These are phyloP conservation scores for Ascochyta clinopodiicola DNA, from an alignment of 2,329 filamentous ascomycete genomes.

Conservation along the genomic window DNA sequence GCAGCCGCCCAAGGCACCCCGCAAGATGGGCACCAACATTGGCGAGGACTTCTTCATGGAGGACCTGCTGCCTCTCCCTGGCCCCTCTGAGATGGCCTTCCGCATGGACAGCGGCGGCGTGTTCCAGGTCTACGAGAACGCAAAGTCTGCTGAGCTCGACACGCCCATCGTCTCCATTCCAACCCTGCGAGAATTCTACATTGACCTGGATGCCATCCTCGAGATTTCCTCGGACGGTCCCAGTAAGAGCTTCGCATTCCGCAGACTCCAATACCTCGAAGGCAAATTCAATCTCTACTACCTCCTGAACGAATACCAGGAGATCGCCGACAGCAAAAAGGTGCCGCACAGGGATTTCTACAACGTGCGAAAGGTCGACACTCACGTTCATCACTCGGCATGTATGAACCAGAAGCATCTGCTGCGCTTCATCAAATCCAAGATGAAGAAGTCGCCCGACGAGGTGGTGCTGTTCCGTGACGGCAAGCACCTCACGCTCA, in stretches of 20 bases:
- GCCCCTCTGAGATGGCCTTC: constrained; percentile 73
- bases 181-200: constrained; percentile 92
- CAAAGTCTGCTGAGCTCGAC: constrained; percentile 65
- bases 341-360: constrained; percentile 99
- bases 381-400: constrained; percentile 97
- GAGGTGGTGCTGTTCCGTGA: constrained; percentile 93
- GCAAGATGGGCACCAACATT: constrained; percentile 88
- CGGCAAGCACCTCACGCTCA: constrained; percentile 86
- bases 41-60: constrained; percentile 90
- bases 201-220: constrained; percentile 87
- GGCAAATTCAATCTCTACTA: constrained; percentile 96
- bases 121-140: constrained; percentile 86
- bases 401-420: constrained; percentile 99
- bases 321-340: constrained; percentile 96
- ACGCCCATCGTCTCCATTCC: constrained; percentile 83
- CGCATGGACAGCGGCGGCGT: constrained; percentile 83
- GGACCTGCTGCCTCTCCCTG: constrained; percentile 77
- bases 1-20: constrained; percentile 56
- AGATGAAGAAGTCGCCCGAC: constrained; percentile 98
- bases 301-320: constrained; percentile 94
- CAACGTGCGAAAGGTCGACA: constrained; percentile 98
- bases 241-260: constrained; percentile 95
- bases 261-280: constrained; percentile 91
- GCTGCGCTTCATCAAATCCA: constrained; percentile 97
- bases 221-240: constrained; percentile 94